phyloP scores from a whole-genome alignment of 257 asterid species.

The Solanum sitiens region DNA sequence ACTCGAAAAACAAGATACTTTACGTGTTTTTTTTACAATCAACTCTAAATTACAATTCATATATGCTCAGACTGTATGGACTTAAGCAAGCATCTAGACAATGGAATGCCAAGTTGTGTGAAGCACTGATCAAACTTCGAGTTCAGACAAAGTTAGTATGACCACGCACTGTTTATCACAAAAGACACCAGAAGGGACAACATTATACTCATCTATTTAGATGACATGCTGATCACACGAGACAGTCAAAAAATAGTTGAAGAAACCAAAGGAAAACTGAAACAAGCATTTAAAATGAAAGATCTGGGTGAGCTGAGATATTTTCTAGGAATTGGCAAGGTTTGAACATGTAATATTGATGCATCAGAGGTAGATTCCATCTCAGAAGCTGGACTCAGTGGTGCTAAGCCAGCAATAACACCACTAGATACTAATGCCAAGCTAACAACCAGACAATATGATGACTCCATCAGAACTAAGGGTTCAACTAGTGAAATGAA shows the following conservation, averaged over 20 bases:
- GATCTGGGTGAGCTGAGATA: neutral
- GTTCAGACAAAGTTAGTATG: neutral
- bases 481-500: too few relatives aligned
- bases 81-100: neutral
- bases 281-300: neutral
- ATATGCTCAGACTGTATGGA: neutral
- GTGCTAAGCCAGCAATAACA: neutral
- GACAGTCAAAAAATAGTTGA: neutral
- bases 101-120: neutral
- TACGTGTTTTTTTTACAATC: neutral
- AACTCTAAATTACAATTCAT: neutral
- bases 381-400: neutral
- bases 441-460: neutral
- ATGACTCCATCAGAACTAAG: neutral
- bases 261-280: neutral
- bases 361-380: neutral
- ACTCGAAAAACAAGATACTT: neutral
- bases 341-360: neutral
- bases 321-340: neutral
- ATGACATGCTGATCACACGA: neutral
- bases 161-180: neutral
- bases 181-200: neutral
- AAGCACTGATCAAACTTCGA: neutral
- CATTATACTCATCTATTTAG: neutral
- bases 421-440: neutral